These are phyloP conservation scores for Globisporangium radiosum DNA, from an alignment of 352 stramenopile species.

Conservation along the genomic window DNA sequence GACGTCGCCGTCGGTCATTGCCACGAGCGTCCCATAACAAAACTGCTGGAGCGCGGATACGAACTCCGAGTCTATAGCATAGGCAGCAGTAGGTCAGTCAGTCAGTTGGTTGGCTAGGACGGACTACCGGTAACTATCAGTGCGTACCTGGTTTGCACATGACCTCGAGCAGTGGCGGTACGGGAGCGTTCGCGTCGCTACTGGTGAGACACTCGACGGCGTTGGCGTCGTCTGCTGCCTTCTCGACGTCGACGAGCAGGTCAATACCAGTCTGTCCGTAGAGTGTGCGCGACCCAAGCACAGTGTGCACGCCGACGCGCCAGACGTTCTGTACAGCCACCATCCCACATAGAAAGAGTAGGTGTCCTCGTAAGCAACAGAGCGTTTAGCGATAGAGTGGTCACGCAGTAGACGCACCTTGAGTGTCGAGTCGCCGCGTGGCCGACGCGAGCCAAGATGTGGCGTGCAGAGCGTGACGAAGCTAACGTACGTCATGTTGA, in stretches of 20 bases:
- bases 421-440: constrained; percentile 47
- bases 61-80: constrained; percentile 34
- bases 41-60: constrained; percentile 50
- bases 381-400: background rate
- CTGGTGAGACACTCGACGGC: background rate
- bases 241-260: constrained; percentile 45
- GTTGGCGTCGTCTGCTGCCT: constrained; percentile 4
- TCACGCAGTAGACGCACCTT: constrained; percentile 28
- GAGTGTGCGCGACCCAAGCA: constrained; percentile 50
- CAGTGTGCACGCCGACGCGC: constrained; percentile 62
- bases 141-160: constrained; percentile 49
- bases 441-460: constrained; percentile 65
- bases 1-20: constrained; percentile 72
- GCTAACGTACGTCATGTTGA: constrained; percentile 64
- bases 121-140: no score
- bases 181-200: background rate
- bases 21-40: constrained; percentile 52
- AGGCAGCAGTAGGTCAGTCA: no score
- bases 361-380: background rate
- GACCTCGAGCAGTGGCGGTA: constrained; percentile 37
- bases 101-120: no score
- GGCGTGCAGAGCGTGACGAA: constrained; percentile 80
- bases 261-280: constrained; percentile 76
- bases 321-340: constrained; percentile 44
- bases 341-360: background rate